Conservation (phyloP, 2,329 filamentous ascomycete species). For the Penicillium rolfsii region DNA sequence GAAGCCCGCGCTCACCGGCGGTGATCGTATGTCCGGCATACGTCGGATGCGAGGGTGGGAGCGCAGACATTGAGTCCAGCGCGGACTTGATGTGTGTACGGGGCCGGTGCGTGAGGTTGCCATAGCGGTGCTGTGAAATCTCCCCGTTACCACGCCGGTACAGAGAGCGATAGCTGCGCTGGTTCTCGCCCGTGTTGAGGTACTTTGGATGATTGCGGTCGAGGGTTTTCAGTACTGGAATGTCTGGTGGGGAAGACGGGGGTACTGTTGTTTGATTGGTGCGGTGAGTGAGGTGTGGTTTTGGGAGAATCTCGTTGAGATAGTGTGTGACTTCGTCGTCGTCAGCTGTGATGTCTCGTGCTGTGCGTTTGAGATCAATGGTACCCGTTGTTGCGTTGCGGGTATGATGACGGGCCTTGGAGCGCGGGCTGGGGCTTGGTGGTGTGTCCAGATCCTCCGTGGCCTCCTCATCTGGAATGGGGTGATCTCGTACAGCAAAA, state of each 20-base stretch:
- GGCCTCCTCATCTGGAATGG: conserved; percentile 28
- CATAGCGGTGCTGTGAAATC: conserved; percentile 17
- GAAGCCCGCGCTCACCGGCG: conserved; percentile 27
- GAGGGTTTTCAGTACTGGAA: conserved; percentile 30
- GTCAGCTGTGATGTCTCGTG: conserved; percentile 30
- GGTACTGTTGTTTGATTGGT: conserved; percentile 23
- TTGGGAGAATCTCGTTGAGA: conserved; percentile 28
- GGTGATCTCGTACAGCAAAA: conserved; percentile 28
- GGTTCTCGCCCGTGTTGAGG: conserved; percentile 25
- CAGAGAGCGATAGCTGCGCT: conserved; percentile 32
- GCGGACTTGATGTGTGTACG: conserved; percentile 35
- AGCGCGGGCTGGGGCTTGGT: conserved; percentile 41
- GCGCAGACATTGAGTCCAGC: conserved; percentile 34
- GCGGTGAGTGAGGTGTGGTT: conserved; percentile 19
- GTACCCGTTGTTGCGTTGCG: conserved; percentile 25
- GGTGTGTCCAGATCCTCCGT: conserved; percentile 39
- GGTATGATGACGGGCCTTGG: conserved; percentile 32
- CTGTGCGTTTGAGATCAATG: conserved; percentile 30
- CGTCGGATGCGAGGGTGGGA: conserved; percentile 17
- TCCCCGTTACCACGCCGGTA: conserved; percentile 28
- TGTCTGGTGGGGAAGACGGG: conserved; percentile 40
- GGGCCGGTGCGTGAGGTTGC: conserved; percentile 24
- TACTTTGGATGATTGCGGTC: conserved; percentile 28
- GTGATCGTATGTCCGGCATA: conserved; percentile 27
- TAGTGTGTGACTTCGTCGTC: conserved; percentile 35